Percentiles rank a stretch among this genome's conserved stretches.
phyloP scores from a whole-genome alignment of 2,329 filamentous ascomycete species.

The Penicillium sp. region DNA sequence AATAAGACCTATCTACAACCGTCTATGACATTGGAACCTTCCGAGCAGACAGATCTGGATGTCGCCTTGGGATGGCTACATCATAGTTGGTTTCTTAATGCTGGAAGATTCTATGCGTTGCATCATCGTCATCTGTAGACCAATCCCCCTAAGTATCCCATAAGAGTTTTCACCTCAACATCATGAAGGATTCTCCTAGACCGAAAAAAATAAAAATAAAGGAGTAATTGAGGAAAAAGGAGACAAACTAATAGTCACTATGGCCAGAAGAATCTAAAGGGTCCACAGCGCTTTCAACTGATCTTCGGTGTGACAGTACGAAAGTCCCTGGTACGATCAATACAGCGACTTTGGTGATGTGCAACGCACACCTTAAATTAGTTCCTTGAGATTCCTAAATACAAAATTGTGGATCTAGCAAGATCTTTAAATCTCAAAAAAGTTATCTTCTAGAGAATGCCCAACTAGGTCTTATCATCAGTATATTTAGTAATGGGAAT shows the following conservation, averaged over 20 bases:
- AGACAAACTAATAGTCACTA: background rate
- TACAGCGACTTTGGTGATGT: background rate
- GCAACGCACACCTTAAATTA: background rate
- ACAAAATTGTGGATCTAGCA: background rate
- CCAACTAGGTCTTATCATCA: too few species aligned
- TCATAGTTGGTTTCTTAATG: slow-evolving; percentile 9
- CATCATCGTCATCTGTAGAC: slow-evolving; percentile 19
- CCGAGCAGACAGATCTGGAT: background rate
- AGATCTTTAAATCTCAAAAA: background rate
- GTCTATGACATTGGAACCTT: background rate
- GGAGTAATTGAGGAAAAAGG: background rate
- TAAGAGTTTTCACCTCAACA: background rate
- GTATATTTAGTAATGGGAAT: background rate
- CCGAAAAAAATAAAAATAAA: background rate
- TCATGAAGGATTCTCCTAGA: background rate
- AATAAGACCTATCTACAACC: background rate
- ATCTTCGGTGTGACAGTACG: slow-evolving; percentile 4
- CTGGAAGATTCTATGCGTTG: slow-evolving; percentile 22
- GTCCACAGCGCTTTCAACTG: slow-evolving; percentile 5
- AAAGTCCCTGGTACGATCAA: background rate
- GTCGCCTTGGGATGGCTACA: slow-evolving; percentile 8
- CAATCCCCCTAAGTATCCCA: background rate
- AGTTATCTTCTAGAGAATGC: background rate
- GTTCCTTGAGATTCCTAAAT: background rate
- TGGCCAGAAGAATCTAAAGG: background rate